Evolutionary conservation across 306 rosid genomes (phyloP).

Genomic region (Nissolia schottii): DNA sequence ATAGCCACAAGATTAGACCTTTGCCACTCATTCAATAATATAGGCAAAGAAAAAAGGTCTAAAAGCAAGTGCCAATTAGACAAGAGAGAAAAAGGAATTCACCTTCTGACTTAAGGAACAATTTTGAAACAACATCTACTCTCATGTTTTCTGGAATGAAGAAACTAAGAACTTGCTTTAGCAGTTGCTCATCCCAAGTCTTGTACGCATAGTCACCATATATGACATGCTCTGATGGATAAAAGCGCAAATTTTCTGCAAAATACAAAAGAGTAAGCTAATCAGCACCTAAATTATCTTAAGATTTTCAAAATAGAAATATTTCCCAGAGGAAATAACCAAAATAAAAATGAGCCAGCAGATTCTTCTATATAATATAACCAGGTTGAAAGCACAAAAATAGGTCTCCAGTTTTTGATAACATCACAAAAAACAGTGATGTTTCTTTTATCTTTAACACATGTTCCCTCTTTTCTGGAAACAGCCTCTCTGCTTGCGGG

Average conservation of each 20-base stretch:
- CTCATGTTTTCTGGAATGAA: slow-evolving; percentile 94
- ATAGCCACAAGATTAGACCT: neutral
- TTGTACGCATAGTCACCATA: slow-evolving; percentile 77
- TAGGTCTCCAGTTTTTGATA: neutral
- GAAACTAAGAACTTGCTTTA: slow-evolving; percentile 67
- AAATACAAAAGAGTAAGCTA: slow-evolving; percentile 19
- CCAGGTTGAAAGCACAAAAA: slow-evolving; percentile 1
- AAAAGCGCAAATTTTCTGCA: slow-evolving; percentile 68
- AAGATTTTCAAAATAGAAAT: neutral
- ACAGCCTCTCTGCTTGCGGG: no score
- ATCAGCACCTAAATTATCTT: neutral
- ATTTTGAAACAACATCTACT: slow-evolving; percentile 74
- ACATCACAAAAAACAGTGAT: neutral
- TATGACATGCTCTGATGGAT: slow-evolving; percentile 82
- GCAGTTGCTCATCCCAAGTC: slow-evolving; percentile 74
- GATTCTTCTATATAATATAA: neutral
- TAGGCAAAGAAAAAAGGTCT: neutral
- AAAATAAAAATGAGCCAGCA: neutral
- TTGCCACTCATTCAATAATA: slow-evolving; percentile 8
- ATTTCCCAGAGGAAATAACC: neutral
- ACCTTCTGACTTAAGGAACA: slow-evolving; percentile 58
- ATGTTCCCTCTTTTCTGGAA: neutral
- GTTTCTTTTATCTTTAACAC: neutral
- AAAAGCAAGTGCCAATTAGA: neutral
- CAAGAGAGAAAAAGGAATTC: slow-evolving; percentile 6